A percentile compares a stretch with the other conserved stretches of the same genome.
phyloP scores from a whole-genome alignment of 1,139 yeast genomes.

The Nakaseomyces delphensis region DNA sequence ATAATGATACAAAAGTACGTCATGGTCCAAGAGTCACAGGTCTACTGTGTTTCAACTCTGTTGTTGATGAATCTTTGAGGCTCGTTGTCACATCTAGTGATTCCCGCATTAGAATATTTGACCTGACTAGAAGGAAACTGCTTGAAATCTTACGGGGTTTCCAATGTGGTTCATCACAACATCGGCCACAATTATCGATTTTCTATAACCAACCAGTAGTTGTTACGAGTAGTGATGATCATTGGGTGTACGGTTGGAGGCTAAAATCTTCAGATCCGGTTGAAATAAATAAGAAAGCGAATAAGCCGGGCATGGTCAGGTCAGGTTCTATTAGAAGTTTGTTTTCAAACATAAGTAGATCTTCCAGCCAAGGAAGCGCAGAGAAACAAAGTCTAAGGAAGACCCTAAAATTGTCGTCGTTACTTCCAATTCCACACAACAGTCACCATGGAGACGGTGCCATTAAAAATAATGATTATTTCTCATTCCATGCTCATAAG shows the following conservation, averaged over 20 bases:
- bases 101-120: slow-evolving; percentile 62
- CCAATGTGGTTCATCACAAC: slow-evolving; percentile 61
- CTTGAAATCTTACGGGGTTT: slow-evolving; percentile 68
- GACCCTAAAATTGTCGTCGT: slow-evolving; percentile 7
- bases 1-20: slow-evolving; percentile 13
- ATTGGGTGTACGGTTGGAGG: slow-evolving; percentile 33
- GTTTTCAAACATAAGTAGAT: slow-evolving; percentile 44
- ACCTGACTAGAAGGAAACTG: slow-evolving; percentile 46
- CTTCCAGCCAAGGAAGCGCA: slow-evolving; percentile 15
- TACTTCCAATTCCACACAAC: slow-evolving; percentile 14
- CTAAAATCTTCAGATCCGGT: slow-evolving; percentile 16
- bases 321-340: slow-evolving; percentile 68
- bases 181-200: slow-evolving; percentile 41
- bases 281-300: slow-evolving; percentile 2
- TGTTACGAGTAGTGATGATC: slow-evolving; percentile 41
- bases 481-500: slow-evolving; percentile 72
- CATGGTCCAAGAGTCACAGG: slow-evolving; percentile 48
- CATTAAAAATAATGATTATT: slow-evolving; percentile 36
- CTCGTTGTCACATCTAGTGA: slow-evolving; percentile 67
- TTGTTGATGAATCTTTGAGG: slow-evolving; percentile 25
- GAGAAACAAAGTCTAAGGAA: slow-evolving; percentile 30
- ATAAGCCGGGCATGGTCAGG: slow-evolving; percentile 30
- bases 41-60: slow-evolving; percentile 33
- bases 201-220: slow-evolving; percentile 20
- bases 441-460: slow-evolving; percentile 20